Evolutionary conservation across 2,329 filamentous ascomycete species (phyloP).

Genomic region (Diaporthe citriasiana): DNA sequence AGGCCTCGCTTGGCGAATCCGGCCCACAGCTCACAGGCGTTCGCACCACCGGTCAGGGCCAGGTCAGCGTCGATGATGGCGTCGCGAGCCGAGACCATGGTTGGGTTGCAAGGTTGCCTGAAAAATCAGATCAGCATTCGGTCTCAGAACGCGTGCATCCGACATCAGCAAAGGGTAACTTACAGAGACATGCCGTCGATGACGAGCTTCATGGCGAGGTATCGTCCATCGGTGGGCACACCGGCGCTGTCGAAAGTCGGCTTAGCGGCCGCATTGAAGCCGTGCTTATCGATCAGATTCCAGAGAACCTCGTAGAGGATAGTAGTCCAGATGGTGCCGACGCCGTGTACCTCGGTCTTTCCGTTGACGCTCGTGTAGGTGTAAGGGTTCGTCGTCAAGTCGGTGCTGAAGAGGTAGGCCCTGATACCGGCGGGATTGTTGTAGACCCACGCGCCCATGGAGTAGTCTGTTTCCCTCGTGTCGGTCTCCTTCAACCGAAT

Average conservation of each 20-base stretch:
- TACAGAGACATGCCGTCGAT: slow-evolving; percentile 64
- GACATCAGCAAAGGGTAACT: slow-evolving; percentile 38
- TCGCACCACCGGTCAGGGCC: slow-evolving; percentile 64
- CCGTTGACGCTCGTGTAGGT: slow-evolving; percentile 62
- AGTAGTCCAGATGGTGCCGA: slow-evolving; percentile 67
- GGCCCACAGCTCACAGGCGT: slow-evolving; percentile 67
- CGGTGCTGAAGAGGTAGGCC: slow-evolving; percentile 65
- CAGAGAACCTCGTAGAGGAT: slow-evolving; percentile 70
- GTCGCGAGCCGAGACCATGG: slow-evolving; percentile 65
- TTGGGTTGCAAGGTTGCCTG: slow-evolving; percentile 68
- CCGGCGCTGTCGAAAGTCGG: slow-evolving; percentile 59
- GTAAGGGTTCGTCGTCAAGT: slow-evolving; percentile 62
- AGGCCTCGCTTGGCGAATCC: slow-evolving; percentile 71
- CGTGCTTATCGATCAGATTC: slow-evolving; percentile 70
- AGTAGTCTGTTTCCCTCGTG: slow-evolving; percentile 61
- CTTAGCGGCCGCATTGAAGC: slow-evolving; percentile 59
- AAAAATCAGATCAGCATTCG: too few relatives aligned
- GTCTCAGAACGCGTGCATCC: too few relatives aligned
- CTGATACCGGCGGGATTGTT: slow-evolving; percentile 62
- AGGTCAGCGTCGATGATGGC: slow-evolving; percentile 69
- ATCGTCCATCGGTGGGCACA: slow-evolving; percentile 67
- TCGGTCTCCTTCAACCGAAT: slow-evolving; percentile 62
- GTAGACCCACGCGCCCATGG: slow-evolving; percentile 65
- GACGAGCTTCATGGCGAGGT: slow-evolving; percentile 66
- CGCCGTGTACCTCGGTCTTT: slow-evolving; percentile 58